These are phyloP conservation scores for Aspergillus ochraceus DNA, from an alignment of 2,329 filamentous ascomycete species.

Conservation along the genomic window DNA sequence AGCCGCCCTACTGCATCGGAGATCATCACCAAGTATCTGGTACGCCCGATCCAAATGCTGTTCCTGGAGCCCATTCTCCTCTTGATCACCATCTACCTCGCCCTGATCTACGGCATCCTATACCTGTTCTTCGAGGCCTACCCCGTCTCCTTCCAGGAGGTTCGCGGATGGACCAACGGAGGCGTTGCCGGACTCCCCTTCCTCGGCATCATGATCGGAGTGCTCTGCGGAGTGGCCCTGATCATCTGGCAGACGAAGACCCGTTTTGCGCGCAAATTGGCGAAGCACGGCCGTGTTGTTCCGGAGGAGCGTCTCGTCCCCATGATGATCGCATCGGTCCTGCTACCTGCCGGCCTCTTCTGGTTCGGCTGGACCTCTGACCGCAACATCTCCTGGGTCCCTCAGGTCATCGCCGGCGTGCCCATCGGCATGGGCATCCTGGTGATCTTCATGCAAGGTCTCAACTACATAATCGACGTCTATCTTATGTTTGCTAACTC, in stretches of 20 bases:
- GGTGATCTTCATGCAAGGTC: constrained; percentile 43
- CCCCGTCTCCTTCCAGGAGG: constrained; percentile 40
- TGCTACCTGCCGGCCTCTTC: constrained; percentile 48
- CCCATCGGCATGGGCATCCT: constrained; percentile 44
- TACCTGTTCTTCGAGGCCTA: constrained; percentile 44
- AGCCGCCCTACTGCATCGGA: constrained; percentile 37
- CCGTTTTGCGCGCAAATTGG: constrained; percentile 37
- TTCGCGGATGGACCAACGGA: constrained; percentile 37
- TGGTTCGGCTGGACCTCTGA: constrained; percentile 51
- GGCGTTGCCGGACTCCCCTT: constrained; percentile 42
- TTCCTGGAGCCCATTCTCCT: constrained; percentile 50
- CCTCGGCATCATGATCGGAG: constrained; percentile 36
- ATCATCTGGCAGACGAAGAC: constrained; percentile 44
- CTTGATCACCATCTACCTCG: constrained; percentile 47
- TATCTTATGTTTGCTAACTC: constrained; percentile 41
- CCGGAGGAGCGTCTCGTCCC: constrained; percentile 49
- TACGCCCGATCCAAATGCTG: constrained; percentile 49
- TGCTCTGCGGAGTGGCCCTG: constrained; percentile 34
- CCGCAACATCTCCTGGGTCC: constrained; percentile 44
- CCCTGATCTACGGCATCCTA: constrained; percentile 39
- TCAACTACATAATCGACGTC: constrained; percentile 44
- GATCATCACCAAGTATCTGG: constrained; percentile 46
- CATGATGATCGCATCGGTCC: constrained; percentile 45
- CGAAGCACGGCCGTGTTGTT: constrained; percentile 33
- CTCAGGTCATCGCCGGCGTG: constrained; percentile 45